Evolutionary conservation across 331 rosid genomes (phyloP), one percentile per base, ranked within the genome.

Genomic region (Malus hybrid): DNA sequence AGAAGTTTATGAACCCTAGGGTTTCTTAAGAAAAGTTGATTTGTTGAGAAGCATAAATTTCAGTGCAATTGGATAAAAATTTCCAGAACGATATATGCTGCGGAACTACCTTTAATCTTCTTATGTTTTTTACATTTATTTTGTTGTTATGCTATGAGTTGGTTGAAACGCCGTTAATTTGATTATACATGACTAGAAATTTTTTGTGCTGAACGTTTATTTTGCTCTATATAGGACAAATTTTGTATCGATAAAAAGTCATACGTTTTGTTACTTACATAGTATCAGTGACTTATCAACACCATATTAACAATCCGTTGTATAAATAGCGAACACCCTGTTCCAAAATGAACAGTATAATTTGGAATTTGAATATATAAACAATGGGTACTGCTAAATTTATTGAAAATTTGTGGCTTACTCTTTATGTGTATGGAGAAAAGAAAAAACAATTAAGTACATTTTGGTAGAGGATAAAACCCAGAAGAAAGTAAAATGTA

Each of bases 61-160:
- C 87, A 79, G 88, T 71, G 89, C 73, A 77, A 78, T 22, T 82
- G 87, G 79, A 74, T 57, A 61, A 68, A 64, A 68, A 70, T 32
- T 79, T 78, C 65, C 74, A 79, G 34, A 80, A 70, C 67, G 82
- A 85, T 84, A 85, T 67, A 82, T 56, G 27, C 68, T 71, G 78
- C 86, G 62, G 62, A 56, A 80, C 83, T 80, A 88, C 67, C 78
- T 70, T 71, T 86, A 79, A 75, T 78, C 8, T 50, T 50, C 0
- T 50, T 50, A 6, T 57, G 63, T 57, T 20, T 59, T 59, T 22
- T 0, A 74, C 63, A 57, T 42, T 65, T 32, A 50, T 55, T 83
- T 60, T 80, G 56, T 82, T 69, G 72, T 62, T 42, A 9, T 77
- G 70, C 7, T 50, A 50, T 6, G 56, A 50, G 56, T 50, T 50